Conservation (phyloP, 345 rosid genomes). For the Passiflora organensis region DNA sequence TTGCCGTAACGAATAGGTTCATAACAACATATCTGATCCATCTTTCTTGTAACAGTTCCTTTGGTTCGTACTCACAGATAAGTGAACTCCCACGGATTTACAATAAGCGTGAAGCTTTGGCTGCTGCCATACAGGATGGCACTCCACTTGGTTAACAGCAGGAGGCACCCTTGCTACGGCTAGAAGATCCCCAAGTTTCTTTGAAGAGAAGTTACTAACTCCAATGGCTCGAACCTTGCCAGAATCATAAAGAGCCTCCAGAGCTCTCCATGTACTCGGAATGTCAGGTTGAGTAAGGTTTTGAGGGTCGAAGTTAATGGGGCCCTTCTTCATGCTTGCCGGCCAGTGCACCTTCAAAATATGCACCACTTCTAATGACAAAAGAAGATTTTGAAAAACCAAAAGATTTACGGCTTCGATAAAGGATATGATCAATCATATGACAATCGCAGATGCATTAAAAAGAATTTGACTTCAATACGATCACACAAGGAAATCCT, state of each 20-base stretch:
- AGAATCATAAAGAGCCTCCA: constrained; percentile 57
- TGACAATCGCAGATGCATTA: too few species aligned
- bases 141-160: constrained; percentile 58
- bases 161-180: constrained; percentile 13
- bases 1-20: too few species aligned
- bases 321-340: constrained; percentile 46
- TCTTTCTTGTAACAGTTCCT: neutral
- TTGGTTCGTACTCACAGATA: constrained; percentile 38
- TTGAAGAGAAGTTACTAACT: constrained; percentile 51
- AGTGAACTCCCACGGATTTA: constrained; percentile 54
- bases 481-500: too few species aligned
- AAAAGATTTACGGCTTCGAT: too few species aligned
- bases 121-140: constrained; percentile 63
- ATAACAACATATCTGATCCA: too few species aligned
- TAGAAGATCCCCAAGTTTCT: constrained; percentile 48
- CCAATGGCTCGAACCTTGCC: constrained; percentile 62
- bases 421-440: too few species aligned
- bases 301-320: constrained; percentile 31
- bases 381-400: neutral
- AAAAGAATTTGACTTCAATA: too few species aligned
- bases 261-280: constrained; percentile 56
- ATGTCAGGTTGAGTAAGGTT: constrained; percentile 42
- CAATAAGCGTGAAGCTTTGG: constrained; percentile 44
- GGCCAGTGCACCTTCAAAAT: constrained; percentile 38
- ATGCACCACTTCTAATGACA: neutral